These are phyloP conservation scores for Prunus salicina DNA, from an alignment of 306 rosid genomes.

Conservation along the genomic window DNA sequence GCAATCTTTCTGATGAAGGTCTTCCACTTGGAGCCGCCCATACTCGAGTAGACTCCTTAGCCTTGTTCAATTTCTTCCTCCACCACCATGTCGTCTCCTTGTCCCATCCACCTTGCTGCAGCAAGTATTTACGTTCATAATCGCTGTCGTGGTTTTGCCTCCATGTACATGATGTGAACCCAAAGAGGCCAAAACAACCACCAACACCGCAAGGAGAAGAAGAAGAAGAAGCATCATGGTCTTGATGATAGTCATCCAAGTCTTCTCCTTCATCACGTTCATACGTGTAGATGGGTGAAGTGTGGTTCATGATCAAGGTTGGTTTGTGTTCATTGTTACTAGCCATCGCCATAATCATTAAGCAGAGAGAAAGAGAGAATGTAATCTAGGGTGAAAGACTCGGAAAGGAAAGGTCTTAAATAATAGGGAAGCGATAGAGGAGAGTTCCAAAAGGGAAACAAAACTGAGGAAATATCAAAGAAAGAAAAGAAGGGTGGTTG, in stretches of 20 bases:
- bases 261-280: constrained; percentile 17
- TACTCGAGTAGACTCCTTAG: constrained; percentile 54
- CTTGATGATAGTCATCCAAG: constrained; percentile 1
- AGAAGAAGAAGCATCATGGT: neutral
- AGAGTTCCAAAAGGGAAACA: neutral
- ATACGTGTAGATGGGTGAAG: constrained; percentile 25
- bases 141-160: constrained; percentile 10
- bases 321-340: constrained; percentile 22
- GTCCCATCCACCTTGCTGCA: constrained; percentile 13
- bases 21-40: constrained; percentile 77
- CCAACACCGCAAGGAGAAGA: constrained; percentile 33
- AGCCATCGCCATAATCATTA: too few relatives aligned
- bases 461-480: neutral
- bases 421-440: neutral
- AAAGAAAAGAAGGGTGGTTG: too few relatives aligned
- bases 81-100: constrained; percentile 27
- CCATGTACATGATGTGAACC: constrained; percentile 16
- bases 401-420: neutral
- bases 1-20: constrained; percentile 63
- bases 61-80: constrained; percentile 38
- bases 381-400: neutral
- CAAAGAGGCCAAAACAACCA: constrained; percentile 41
- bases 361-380: constrained; percentile 15
- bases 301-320: neutral
- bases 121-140: constrained; percentile 9